Evolutionary conservation across 257 asterid species (phyloP).

Genomic region (Lithospermum erythrorhizon): DNA sequence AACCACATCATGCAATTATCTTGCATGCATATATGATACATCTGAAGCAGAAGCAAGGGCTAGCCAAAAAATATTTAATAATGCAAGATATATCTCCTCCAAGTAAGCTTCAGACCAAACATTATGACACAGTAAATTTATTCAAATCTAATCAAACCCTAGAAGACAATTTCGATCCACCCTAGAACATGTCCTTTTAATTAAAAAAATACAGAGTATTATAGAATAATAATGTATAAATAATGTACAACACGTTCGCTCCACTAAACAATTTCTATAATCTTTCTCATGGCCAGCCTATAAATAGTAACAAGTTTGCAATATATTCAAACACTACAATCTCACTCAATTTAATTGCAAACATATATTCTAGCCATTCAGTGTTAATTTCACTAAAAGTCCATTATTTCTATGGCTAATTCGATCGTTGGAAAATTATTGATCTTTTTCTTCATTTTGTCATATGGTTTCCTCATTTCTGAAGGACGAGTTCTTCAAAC

Average conservation of each 20-base stretch:
- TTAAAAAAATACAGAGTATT: conserved; percentile 16
- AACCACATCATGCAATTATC: too few relatives aligned
- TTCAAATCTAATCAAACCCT: not conserved
- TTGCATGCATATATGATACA: too few relatives aligned
- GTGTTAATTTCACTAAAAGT: not conserved
- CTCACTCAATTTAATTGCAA: not conserved
- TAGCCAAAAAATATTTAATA: too few relatives aligned
- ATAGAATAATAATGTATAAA: too few relatives aligned
- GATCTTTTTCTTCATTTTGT: conserved; percentile 9
- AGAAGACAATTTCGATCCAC: conserved; percentile 14
- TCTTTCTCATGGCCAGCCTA: conserved; percentile 3
- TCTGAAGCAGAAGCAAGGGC: too few relatives aligned
- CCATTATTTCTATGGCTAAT: conserved; percentile 23
- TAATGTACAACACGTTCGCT: conserved; percentile 21
- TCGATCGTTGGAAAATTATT: conserved; percentile 10
- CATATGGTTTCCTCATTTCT: conserved; percentile 2
- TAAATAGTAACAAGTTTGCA: conserved; percentile 24
- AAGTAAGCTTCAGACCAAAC: not conserved
- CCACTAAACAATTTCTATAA: conserved; percentile 36
- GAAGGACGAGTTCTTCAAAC: conserved; percentile 17
- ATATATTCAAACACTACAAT: conserved; percentile 21
- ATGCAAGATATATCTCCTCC: too few relatives aligned
- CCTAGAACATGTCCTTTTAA: conserved; percentile 25
- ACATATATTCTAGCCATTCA: not conserved
- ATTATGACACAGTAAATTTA: not conserved